Evolutionary conservation across 768 basidiomycete species (phyloP), one percentile per base, ranked within the genome.

Genomic region (Mycena epipterygia): DNA sequence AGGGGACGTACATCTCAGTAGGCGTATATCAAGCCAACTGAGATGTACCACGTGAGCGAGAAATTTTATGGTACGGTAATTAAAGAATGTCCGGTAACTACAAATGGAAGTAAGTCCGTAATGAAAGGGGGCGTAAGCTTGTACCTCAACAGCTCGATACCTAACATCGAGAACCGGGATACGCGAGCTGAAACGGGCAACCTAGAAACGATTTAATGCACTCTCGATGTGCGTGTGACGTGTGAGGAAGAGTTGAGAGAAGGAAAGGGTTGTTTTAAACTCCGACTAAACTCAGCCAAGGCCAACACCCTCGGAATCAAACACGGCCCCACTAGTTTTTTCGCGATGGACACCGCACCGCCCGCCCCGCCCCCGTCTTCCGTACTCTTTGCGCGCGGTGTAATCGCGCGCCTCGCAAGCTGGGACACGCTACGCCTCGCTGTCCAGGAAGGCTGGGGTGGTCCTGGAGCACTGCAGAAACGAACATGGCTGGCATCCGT

Each of bases 371-470:
- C 88, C 23, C 79, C 85, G 0, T 76, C 84, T 5, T 85, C 89
- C 16, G 77, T 95, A 51, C 87, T 95, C 65, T 97, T 98, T 75
- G 96, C 97, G 14, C 90, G 95, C 25, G 95, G 95, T 3, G 89
- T 93, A 5, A 87, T 97, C 68, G 91, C 96, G 30, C 88, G 96
- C 63, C 87, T 99, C 55, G 86, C 87, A 14, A 82, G 91, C 64
- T 99, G 97, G 97, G 89, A 94, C 52, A 94, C 91, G 4, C 88
- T 98, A 30, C 91, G 92, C 49, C 84, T 97, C 76, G 97, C 96
- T 39, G 90, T 98, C 41, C 89, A 93, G 72, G 89, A 96, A 74
- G 82, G 84, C 72, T 97, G 96, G 96, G 97, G 96, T 30, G 96
- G 96, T 3, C 88, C 92, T 25, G 89, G 89, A 32, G 84, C 83